Conservation (phyloP, 192 early-diverging fungal species). For the Funneliformis geosporum region DNA sequence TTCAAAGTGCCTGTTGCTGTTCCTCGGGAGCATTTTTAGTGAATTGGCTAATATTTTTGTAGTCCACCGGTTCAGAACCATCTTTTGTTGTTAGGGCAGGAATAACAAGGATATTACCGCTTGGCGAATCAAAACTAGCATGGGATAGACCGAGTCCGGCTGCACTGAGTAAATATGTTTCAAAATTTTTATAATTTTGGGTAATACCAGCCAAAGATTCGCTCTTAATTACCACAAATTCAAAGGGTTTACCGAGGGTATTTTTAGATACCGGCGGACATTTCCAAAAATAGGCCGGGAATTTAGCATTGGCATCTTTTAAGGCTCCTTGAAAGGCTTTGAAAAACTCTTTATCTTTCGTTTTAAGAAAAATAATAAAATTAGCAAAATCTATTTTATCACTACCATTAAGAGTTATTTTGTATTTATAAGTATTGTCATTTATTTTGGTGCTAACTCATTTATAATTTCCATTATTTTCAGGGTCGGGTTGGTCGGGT, state of each 20-base stretch:
- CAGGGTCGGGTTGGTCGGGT: too few relatives aligned
- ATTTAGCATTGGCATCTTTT: not conserved
- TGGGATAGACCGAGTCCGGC: too few relatives aligned
- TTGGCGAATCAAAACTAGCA: too few relatives aligned
- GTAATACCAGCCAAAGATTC: slow-evolving; percentile 2
- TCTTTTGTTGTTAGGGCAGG: not conserved
- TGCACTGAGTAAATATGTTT: not conserved
- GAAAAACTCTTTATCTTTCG: not conserved
- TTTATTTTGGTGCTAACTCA: too few relatives aligned
- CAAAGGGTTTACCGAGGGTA: not conserved
- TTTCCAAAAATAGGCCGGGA: slow-evolving; percentile 9
- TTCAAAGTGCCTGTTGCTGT: not conserved
- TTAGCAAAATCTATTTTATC: not conserved
- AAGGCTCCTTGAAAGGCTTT: not conserved
- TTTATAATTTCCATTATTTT: too few relatives aligned
- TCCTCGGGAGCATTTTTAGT: not conserved
- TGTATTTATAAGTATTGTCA: too few relatives aligned
- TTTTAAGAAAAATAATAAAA: not conserved
- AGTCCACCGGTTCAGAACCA: not conserved
- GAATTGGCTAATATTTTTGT: slow-evolving; percentile 16
- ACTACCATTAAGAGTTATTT: not conserved
- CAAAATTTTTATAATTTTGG: slow-evolving; percentile 7
- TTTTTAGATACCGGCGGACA: slow-evolving; percentile 5
- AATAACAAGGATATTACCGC: not conserved
- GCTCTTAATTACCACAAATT: slow-evolving; percentile 23